Percentiles rank a stretch among this genome's conserved stretches.
phyloP scores from a whole-genome alignment of 768 basidiomycete species.

The Podaxis sp. region DNA sequence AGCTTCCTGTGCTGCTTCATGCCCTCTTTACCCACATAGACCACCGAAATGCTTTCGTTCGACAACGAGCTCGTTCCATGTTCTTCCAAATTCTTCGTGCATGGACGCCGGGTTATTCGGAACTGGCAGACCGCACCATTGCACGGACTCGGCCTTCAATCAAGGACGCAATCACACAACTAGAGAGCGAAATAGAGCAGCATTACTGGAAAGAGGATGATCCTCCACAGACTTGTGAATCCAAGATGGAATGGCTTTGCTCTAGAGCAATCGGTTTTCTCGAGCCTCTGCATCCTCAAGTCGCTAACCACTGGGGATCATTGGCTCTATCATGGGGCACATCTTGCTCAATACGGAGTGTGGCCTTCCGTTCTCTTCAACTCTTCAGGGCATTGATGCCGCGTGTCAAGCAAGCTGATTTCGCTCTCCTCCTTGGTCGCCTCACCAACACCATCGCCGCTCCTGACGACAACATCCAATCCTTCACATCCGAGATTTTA shows the following conservation, averaged over 20 bases:
- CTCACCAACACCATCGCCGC: slow-evolving; percentile 83
- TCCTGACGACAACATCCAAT: slow-evolving; percentile 72
- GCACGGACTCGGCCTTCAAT: slow-evolving; percentile 48
- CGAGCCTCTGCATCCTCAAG: slow-evolving; percentile 64
- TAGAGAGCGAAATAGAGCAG: slow-evolving; percentile 58
- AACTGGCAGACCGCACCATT: slow-evolving; percentile 58
- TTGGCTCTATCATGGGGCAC: slow-evolving; percentile 84
- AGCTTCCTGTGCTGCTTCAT: slow-evolving; percentile 76
- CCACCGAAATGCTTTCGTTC: slow-evolving; percentile 68
- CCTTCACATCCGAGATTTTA: slow-evolving; percentile 82
- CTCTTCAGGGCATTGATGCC: slow-evolving; percentile 84
- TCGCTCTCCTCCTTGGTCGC: slow-evolving; percentile 79
- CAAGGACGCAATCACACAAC: slow-evolving; percentile 46
- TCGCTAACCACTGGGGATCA: slow-evolving; percentile 77
- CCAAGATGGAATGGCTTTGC: slow-evolving; percentile 71
- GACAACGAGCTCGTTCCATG: slow-evolving; percentile 71
- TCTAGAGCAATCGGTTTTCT: slow-evolving; percentile 66
- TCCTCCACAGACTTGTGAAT: slow-evolving; percentile 48
- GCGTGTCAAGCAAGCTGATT: slow-evolving; percentile 63
- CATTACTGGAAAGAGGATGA: slow-evolving; percentile 79
- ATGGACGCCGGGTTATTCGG: slow-evolving; percentile 78
- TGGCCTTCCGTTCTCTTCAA: slow-evolving; percentile 87
- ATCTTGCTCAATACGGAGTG: slow-evolving; percentile 79
- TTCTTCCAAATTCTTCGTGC: slow-evolving; percentile 83
- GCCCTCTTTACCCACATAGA: slow-evolving; percentile 82